phyloP scores from a whole-genome alignment of 176 grass and related monocot genomes.

The Melocanna baccifera region DNA sequence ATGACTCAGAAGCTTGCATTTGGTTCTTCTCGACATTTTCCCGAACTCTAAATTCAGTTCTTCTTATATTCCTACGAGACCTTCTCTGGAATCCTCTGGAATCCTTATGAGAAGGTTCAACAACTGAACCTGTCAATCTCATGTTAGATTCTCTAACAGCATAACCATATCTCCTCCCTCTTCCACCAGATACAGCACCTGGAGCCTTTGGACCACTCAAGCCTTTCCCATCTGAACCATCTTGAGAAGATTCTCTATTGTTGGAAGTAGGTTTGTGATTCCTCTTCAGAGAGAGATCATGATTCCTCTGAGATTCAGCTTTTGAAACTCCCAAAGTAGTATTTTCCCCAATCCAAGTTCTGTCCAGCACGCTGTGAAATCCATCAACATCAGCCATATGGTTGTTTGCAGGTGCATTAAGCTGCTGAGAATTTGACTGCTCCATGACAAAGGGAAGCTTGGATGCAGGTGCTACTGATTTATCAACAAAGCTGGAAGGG shows the following conservation, averaged over 20 bases:
- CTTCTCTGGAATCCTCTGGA: conserved; percentile 63
- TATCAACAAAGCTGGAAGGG: conserved; percentile 31
- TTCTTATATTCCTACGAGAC: conserved; percentile 58
- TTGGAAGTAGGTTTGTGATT: conserved; percentile 40
- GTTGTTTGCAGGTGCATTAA: conserved; percentile 32
- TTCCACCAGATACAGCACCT: conserved; percentile 42
- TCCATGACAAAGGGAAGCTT: conserved; percentile 9
- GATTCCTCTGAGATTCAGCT: conserved; percentile 34
- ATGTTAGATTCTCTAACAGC: conserved; percentile 49
- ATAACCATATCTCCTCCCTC: conserved; percentile 75
- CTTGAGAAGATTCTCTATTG: conserved; percentile 53
- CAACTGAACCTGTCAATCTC: conserved; percentile 43
- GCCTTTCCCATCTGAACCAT: conserved; percentile 41
- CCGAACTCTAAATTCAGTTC: conserved; percentile 77
- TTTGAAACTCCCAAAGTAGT: conserved; percentile 18
- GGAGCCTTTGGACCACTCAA: conserved; percentile 37
- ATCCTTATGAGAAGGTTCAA: conserved; percentile 59
- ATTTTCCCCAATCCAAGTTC: conserved; percentile 16
- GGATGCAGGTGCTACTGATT: conserved; percentile 4
- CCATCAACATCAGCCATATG: conserved; percentile 44
- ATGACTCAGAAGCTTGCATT: conserved; percentile 36
- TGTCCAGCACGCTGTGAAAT: conserved; percentile 31
- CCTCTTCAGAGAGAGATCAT: conserved; percentile 36
- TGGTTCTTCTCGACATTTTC: conserved; percentile 66
- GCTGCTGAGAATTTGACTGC: conserved; percentile 37